Evolutionary conservation across 176 grass and related monocot species (phyloP).

Genomic region (Ensete ventricosum): DNA sequence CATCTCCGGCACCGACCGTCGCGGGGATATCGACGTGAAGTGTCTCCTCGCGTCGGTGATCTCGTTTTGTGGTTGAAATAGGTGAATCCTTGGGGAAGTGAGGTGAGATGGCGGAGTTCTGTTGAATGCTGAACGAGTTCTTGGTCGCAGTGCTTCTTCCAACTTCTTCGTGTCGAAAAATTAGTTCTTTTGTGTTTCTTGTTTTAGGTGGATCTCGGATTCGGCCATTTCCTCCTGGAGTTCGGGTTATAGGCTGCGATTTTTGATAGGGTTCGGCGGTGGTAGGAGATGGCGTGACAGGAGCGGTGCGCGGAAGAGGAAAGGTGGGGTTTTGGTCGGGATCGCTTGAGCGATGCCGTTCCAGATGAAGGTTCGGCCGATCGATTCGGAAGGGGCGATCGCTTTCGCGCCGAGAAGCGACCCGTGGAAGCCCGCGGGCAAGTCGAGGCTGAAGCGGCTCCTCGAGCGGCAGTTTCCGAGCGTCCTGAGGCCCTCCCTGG

Average conservation of each 20-base stretch:
- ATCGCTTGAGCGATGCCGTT: constrained; percentile 37
- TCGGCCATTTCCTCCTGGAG: neutral
- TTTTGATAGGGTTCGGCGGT: neutral
- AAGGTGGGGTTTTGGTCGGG: constrained; percentile 1
- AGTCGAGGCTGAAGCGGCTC: constrained; percentile 55
- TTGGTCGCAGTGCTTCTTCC: neutral
- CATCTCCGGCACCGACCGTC: neutral
- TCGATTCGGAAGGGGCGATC: constrained; percentile 26
- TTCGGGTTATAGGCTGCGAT: neutral
- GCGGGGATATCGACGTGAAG: neutral
- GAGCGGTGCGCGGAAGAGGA: neutral
- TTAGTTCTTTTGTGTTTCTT: neutral
- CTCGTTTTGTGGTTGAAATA: neutral
- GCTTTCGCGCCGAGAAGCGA: constrained; percentile 22
- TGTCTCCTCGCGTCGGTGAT: neutral
- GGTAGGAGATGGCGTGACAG: constrained; percentile 13
- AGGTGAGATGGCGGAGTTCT: neutral
- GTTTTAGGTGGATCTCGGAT: neutral
- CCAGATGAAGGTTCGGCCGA: constrained; percentile 41
- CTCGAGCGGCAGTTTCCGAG: constrained; percentile 27
- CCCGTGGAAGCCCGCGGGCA: constrained; percentile 18
- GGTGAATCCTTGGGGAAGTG: neutral
- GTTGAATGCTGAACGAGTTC: neutral
- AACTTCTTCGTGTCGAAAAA: neutral
- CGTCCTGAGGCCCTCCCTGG: constrained; percentile 34